phyloP scores from a whole-genome alignment of 2,329 filamentous ascomycete species.

The Monilinia laxa region DNA sequence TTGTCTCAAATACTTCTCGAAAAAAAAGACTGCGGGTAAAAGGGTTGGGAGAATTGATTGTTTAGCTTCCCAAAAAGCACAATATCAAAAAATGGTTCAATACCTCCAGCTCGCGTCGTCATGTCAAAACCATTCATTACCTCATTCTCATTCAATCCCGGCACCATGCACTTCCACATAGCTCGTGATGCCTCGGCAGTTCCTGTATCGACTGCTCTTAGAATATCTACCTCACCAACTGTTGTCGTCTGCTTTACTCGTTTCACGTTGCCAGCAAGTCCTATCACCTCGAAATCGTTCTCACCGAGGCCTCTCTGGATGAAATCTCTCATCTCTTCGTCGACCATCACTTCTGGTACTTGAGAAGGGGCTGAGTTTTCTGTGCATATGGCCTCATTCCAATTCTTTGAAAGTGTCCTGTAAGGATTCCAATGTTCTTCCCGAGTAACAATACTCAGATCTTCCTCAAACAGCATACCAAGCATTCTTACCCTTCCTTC shows the following conservation, averaged over 20 bases:
- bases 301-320: conserved; percentile 56
- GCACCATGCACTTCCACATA: too few species aligned
- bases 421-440: conserved; percentile 67
- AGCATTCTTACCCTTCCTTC: conserved; percentile 58
- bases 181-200: too few species aligned
- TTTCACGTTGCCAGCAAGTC: conserved; percentile 34
- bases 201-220: too few species aligned
- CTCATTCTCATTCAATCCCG: too few species aligned
- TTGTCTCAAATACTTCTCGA: background rate
- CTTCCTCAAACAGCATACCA: conserved; percentile 53
- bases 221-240: too few species aligned
- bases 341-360: conserved; percentile 55
- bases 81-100: conserved; percentile 34
- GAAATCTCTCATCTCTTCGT: conserved; percentile 64
- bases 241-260: too few species aligned
- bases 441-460: conserved; percentile 57
- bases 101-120: too few species aligned
- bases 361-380: background rate
- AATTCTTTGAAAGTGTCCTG: conserved; percentile 49
- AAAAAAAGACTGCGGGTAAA: background rate
- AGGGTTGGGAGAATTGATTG: background rate
- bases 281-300: conserved; percentile 56
- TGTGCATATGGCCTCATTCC: conserved; percentile 28
- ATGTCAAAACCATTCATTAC: too few species aligned
- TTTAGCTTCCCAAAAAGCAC: conserved; percentile 53